Base-by-base conservation (phyloP, 352 stramenopile genomes). In the Phytophthora ohioensis region DNA sequence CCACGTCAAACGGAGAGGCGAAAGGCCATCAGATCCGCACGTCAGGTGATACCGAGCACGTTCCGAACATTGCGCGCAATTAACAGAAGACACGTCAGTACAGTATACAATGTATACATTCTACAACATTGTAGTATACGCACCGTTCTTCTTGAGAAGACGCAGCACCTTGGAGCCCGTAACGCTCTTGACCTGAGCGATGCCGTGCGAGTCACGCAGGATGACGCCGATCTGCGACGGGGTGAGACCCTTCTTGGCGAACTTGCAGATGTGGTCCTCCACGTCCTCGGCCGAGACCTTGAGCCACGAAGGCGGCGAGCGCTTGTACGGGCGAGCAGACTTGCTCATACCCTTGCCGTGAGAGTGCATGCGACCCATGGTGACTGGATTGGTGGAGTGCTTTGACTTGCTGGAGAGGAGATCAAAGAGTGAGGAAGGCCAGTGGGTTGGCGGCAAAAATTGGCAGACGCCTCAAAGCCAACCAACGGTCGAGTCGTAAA, bases 281-380 rank as follows among this genome's bases (percentile, higher is more conserved):
- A 99, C 97, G 78, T 99, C 97, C 58, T 94, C 84, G 39, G 96
- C 39, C 57, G 95, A 97, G 71, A 98, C 91, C 90, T 99, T 99
- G 65, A 99, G 90, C 98, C 98, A 99, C 73, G 97, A 99, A 52
- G 98, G 97, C 63, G 98, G 96, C 73, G 96, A 97, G 82, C 98
- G 95, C 91, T 99, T 99, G 97, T 99, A 99, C 65, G 98, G 98
- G 74, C 93, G 90, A 85, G 98, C 97, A 78, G 96, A 99, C 85
- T 98, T 98, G 77, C 96, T 98, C 88, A 99, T 99, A 92, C 98
- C 98, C 97, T 99, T 99, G 77, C 98, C 97, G 78, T 85, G 93
- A 90, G 92, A 98, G 88, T 99, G 97, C 94, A 99, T 99, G 81
- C 97, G 97, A 96, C 97, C 97, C 97, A 99, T 99, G 84, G 88